Evolutionary conservation across 2,329 filamentous ascomycete genomes (phyloP).

Genomic region (Emmonsia crescens): DNA sequence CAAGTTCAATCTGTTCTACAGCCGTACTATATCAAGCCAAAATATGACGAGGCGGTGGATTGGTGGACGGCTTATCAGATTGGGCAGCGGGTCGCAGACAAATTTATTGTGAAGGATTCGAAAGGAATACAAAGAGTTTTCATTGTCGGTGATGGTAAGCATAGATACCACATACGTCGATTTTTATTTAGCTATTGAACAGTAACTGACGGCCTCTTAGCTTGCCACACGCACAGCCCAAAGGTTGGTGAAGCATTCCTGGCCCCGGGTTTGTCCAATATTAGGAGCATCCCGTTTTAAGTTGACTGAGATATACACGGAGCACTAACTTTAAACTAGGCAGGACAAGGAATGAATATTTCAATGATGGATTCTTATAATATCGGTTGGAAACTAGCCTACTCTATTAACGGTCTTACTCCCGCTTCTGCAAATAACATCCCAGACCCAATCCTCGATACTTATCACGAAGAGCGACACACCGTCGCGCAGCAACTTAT

Average conservation of each 20-base stretch:
- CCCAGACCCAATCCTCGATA: slow-evolving; percentile 23
- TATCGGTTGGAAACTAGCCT: slow-evolving; percentile 31
- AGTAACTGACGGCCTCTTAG: not conserved
- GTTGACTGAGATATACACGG: not conserved
- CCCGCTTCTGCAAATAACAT: slow-evolving; percentile 10
- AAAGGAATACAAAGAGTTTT: slow-evolving; percentile 63
- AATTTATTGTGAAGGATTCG: slow-evolving; percentile 46
- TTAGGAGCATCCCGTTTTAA: not conserved
- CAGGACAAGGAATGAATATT: slow-evolving; percentile 4
- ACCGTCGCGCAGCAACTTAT: slow-evolving; percentile 30
- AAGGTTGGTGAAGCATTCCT: not conserved
- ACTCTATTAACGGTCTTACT: slow-evolving; percentile 27
- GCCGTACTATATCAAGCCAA: slow-evolving; percentile 56
- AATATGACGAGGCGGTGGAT: slow-evolving; percentile 47
- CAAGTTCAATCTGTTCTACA: slow-evolving; percentile 56
- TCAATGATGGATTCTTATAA: slow-evolving; percentile 20
- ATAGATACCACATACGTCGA: not conserved
- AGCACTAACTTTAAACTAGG: not conserved
- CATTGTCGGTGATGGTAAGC: slow-evolving; percentile 52
- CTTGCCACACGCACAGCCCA: slow-evolving; percentile 4
- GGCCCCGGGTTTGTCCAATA: not conserved
- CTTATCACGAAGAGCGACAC: slow-evolving; percentile 29
- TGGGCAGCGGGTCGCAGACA: slow-evolving; percentile 50
- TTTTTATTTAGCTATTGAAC: not conserved
- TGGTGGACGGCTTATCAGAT: slow-evolving; percentile 73